Base-by-base conservation (phyloP, 495 filamentous ascomycete genomes). In the Xylaria scruposa region DNA sequence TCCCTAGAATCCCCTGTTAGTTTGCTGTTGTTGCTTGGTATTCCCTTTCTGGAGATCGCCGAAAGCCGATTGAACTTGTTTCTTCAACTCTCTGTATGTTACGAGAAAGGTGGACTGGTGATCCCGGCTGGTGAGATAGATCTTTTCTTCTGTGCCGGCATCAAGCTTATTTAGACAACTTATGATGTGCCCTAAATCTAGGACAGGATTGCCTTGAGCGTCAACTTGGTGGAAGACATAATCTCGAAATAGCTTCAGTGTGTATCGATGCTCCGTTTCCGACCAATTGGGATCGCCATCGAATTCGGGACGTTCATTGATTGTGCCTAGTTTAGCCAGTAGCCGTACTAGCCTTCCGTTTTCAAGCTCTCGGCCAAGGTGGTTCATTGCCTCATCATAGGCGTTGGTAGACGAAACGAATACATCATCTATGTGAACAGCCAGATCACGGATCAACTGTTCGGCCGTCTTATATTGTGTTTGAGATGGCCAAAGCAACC, bases 191-290 rank as follows among this genome's bases (percentile, higher is more conserved):
- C 90, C 95, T 36, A 98, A 85, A 76, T 97, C 91, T 4, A 96
- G 82, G 8, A 93, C 90, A 0, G 96, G 91, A 26, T 92, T 90
- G 15, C 92, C 94, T 70, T 93, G 87, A 33, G 89, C 86, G 75
- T 98, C 94, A 31, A 97, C 94, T 69, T 95, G 94, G 80, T 99
- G 96, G 81, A 98, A 99, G 64, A 98, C 92, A 71, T 97, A 98
- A 80, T 99, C 97, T 54, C 96, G 90, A 85, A 98, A 98, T 42
- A 99, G 86, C 81, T 97, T 97, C 67, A 98, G 82, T 74, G 90
- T 91, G 77, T 97, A 97, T n/a, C 94, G 88, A 72, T 97, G 92
- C 2, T 94, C 94, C 26, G 89, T 95, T 80, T 97, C 94, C 17
- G 93, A 91, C 94, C 94, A 98, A 62, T 89, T 87, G 21, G 83